Evolutionary conservation across 2,329 filamentous ascomycete genomes (phyloP).

Genomic region (Aspergillus niger): DNA sequence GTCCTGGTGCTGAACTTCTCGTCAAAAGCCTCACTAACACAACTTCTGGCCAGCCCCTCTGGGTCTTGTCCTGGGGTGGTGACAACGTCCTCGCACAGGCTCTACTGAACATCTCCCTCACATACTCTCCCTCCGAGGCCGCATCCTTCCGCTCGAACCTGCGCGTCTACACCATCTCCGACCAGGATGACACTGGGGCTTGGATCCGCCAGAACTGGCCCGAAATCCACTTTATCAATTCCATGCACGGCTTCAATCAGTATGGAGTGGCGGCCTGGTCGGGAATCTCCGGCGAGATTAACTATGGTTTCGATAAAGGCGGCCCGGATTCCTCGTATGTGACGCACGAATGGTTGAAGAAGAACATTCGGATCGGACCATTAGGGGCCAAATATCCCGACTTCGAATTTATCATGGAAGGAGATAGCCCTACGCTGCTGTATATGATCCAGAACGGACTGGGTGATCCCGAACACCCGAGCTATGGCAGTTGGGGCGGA

Average conservation of each 20-base stretch:
- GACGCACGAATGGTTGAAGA: constrained; percentile 54
- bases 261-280: constrained; percentile 59
- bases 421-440: constrained; percentile 49
- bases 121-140: constrained; percentile 30
- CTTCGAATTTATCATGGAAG: constrained; percentile 56
- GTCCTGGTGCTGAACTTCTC: constrained; percentile 49
- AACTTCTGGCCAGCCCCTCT: constrained; percentile 47
- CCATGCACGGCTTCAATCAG: constrained; percentile 58
- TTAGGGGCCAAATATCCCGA: constrained; percentile 52
- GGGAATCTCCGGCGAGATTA: constrained; percentile 56
- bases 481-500: constrained; percentile 49
- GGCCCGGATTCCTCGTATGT: constrained; percentile 54
- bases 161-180: constrained; percentile 59
- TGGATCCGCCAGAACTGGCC: constrained; percentile 60
- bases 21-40: constrained; percentile 41
- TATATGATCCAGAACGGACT: constrained; percentile 48
- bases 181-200: constrained; percentile 60
- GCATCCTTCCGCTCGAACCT: constrained; percentile 45
- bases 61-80: constrained; percentile 58
- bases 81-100: constrained; percentile 56
- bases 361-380: constrained; percentile 56
- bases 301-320: constrained; percentile 51
- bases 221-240: constrained; percentile 58
- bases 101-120: constrained; percentile 38
- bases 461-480: constrained; percentile 39